These are phyloP conservation scores for Talaromyces rugulosus DNA, from an alignment of 2,329 filamentous ascomycete genomes.

Conservation along the genomic window DNA sequence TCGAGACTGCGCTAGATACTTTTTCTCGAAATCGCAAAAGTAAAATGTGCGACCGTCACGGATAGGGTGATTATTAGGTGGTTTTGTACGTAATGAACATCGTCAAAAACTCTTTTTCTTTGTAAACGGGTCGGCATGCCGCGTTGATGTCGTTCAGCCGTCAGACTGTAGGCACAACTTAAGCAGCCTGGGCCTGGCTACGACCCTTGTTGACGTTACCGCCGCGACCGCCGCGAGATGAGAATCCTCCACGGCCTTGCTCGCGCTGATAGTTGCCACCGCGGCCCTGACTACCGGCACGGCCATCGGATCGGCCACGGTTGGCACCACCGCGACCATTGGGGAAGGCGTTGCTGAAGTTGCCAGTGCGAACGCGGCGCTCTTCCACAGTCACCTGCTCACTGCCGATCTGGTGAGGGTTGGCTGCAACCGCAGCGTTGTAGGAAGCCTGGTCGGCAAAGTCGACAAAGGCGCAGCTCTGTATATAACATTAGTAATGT, in stretches of 20 bases:
- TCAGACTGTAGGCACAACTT: slow-evolving; percentile 17
- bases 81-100: not conserved
- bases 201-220: slow-evolving; percentile 47
- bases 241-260: slow-evolving; percentile 64
- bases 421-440: slow-evolving; percentile 74
- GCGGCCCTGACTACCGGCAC: slow-evolving; percentile 58
- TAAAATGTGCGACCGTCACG: slow-evolving; percentile 6
- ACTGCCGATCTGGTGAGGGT: slow-evolving; percentile 78
- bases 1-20: not conserved
- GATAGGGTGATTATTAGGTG: slow-evolving; percentile 5
- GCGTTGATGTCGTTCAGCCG: slow-evolving; percentile 11
- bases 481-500: slow-evolving; percentile 17
- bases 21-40: not conserved
- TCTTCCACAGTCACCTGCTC: slow-evolving; percentile 85
- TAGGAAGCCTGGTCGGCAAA: slow-evolving; percentile 79
- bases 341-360: slow-evolving; percentile 61
- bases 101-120: slow-evolving; percentile 8
- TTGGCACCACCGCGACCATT: slow-evolving; percentile 56
- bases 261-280: slow-evolving; percentile 66
- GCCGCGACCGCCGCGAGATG: slow-evolving; percentile 61
- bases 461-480: slow-evolving; percentile 98
- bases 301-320: slow-evolving; percentile 51
- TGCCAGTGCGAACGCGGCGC: slow-evolving; percentile 70
- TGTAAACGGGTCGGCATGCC: not conserved
- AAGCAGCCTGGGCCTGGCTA: slow-evolving; percentile 43